Base-by-base conservation (phyloP, 306 rosid species). In the Prunus salicina region DNA sequence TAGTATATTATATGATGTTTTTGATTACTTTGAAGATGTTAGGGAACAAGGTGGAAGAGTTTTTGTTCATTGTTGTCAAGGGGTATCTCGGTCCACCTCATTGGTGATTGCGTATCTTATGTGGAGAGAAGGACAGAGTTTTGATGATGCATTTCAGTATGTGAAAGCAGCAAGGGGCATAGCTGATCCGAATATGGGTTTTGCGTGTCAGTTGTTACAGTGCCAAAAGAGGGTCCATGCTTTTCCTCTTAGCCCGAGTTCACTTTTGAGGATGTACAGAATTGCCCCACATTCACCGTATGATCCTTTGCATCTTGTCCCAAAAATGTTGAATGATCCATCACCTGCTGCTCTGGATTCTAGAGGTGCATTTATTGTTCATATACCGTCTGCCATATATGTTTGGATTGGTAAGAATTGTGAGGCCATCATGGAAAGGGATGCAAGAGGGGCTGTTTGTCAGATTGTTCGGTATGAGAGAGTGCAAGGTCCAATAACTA, bases 41-140 rank as follows among this genome's bases (percentile, higher is more conserved):
- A 95, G 99, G 80, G 99, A 95, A 30, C 87, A 82, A 58, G 75
- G 82, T 77, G 99, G 99, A 74, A 89, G 96, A 86, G 98, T 96
- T 41, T 96, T 93, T 77, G 99, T 96, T 78, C 99, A 96, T 75
- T 96, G 99, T 81, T 96, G 99, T 82, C 99, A 93, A 83, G 99
- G 99, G 71, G 99, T 96, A 55, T 96, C 98, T 27, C 88, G 99
- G 86, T 96, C 99, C 4, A 96, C 99, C 3, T 96, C 99, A 22
- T 78, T 96, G 81, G 99, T 96, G 75, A 96, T 96, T 85, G 99
- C 99, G 2, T 96, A 96, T 72, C 91, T 87, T 50, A 96, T 96
- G 99, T 96, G 99, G 99, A 93, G 99, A 87, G 98, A 96, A 88
- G 99, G 98, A 10, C 99, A 91, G 89, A 96, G 99, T 82, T 96